Percentiles rank a stretch among this genome's conserved stretches.
Conservation (phyloP, 1,284 basidiomycete species). For the Inonotus obliquus region DNA sequence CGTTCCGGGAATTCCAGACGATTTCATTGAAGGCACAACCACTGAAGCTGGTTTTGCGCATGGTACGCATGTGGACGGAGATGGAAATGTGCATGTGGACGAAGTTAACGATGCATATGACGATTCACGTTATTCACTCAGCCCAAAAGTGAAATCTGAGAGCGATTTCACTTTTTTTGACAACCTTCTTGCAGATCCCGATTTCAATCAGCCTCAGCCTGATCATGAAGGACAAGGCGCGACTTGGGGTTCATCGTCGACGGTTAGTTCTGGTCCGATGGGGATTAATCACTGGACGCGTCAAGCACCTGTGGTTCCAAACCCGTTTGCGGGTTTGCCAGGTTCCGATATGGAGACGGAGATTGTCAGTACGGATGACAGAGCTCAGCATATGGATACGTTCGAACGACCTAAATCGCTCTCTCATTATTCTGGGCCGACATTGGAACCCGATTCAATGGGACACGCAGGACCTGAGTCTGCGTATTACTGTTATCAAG, state of each 20-base stretch:
- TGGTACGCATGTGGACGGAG: background rate
- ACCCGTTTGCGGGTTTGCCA: background rate
- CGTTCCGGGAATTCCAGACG: background rate
- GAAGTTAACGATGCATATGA: too few species aligned
- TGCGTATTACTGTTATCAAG: background rate
- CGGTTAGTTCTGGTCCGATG: background rate
- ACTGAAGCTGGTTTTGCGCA: background rate
- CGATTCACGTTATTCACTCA: background rate
- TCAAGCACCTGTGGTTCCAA: background rate
- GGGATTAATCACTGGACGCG: background rate
- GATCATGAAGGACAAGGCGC: background rate
- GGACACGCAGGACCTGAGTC: background rate
- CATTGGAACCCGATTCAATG: background rate
- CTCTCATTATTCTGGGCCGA: background rate
- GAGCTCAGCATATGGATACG: background rate
- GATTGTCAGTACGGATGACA: background rate
- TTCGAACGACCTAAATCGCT: background rate
- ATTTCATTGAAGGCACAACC: background rate
- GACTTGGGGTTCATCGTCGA: background rate
- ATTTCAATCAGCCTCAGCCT: too few species aligned
- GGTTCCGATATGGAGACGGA: background rate
- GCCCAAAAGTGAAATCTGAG: background rate
- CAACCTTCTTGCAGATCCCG: background rate
- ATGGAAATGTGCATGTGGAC: background rate
- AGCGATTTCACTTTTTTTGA: background rate